phyloP scores from a whole-genome alignment of 2,329 filamentous ascomycete species.

The Paecilomyces niveus region DNA sequence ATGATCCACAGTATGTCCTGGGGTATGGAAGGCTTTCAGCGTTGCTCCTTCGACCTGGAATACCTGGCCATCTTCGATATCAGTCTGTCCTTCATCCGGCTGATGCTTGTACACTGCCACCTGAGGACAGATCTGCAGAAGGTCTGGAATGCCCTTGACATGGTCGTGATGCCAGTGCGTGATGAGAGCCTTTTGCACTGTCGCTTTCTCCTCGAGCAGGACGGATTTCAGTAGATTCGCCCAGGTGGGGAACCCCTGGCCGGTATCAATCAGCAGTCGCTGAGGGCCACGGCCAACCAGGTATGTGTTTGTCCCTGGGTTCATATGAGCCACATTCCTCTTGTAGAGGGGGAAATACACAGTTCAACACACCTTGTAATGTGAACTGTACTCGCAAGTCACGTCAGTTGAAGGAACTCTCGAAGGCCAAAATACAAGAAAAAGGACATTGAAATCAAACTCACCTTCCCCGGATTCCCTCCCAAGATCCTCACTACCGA shows the following conservation, averaged over 20 bases:
- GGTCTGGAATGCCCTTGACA: constrained; percentile 64
- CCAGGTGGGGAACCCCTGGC: constrained; percentile 74
- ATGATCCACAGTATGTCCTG: constrained; percentile 77
- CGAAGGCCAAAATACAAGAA: too few relatives aligned
- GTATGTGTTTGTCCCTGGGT: constrained; percentile 81
- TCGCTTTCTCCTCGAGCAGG: constrained; percentile 61
- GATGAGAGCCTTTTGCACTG: constrained; percentile 63
- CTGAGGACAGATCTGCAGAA: constrained; percentile 57
- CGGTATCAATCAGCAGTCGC: constrained; percentile 84
- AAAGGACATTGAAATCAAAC: constrained; percentile 4
- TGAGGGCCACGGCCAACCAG: constrained; percentile 67
- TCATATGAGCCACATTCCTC: neutral
- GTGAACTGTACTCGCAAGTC: constrained; percentile 39
- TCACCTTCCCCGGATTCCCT: constrained; percentile 79
- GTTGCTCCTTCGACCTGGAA: constrained; percentile 51
- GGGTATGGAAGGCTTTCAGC: constrained; percentile 59
- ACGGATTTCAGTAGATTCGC: constrained; percentile 56
- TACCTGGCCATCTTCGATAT: constrained; percentile 50
- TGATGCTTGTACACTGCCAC: constrained; percentile 61
- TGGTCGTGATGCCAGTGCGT: constrained; percentile 95
- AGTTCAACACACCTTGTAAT: constrained; percentile 44
- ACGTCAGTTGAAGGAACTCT: too few relatives aligned
- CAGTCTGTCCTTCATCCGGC: constrained; percentile 43
- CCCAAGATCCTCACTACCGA: constrained; percentile 77
- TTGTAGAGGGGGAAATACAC: neutral